Percentiles rank a stretch among this genome's conserved stretches.
Conservation (phyloP, 495 filamentous ascomycete species). For the Friedmanniomyces simplex region DNA sequence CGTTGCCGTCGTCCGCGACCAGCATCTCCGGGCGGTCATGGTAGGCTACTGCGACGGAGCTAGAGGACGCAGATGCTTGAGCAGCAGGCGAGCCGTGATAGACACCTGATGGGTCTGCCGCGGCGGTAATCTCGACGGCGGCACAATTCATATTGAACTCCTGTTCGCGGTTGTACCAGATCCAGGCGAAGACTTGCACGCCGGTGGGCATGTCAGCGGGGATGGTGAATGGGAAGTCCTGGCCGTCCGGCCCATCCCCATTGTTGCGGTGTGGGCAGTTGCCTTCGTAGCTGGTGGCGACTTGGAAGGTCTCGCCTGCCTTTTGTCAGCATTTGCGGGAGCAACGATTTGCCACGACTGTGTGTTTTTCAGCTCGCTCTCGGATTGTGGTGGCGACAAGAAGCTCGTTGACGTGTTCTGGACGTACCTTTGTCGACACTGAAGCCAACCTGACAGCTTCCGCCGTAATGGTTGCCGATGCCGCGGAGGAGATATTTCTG, state of each 20-base stretch:
- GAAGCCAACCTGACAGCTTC: conserved; percentile 32
- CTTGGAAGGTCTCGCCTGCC: conserved; percentile 27
- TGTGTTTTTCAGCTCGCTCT: too few species aligned
- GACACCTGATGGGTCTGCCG: neutral
- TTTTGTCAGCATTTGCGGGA: neutral
- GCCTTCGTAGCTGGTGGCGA: conserved; percentile 29
- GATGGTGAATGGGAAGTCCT: conserved; percentile 30
- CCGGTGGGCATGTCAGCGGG: conserved; percentile 29
- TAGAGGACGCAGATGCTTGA: neutral
- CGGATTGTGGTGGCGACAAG: neutral
- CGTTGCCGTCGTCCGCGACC: conserved; percentile 15
- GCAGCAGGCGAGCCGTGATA: neutral
- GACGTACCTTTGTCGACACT: conserved; percentile 19
- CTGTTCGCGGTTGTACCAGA: conserved; percentile 33
- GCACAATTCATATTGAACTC: conserved; percentile 32
- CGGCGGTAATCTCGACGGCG: conserved; percentile 20
- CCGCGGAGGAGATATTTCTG: conserved; percentile 2
- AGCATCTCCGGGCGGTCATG: conserved; percentile 16
- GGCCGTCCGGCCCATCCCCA: conserved; percentile 19
- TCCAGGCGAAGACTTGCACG: conserved; percentile 30
- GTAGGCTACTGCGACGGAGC: neutral
- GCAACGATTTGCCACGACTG: too few species aligned
- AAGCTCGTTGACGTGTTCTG: neutral
- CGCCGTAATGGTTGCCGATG: conserved; percentile 31
- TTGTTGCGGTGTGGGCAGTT: conserved; percentile 29